Base-by-base conservation (phyloP, 805 yeast genomes). In the Candida sphagnicola region DNA sequence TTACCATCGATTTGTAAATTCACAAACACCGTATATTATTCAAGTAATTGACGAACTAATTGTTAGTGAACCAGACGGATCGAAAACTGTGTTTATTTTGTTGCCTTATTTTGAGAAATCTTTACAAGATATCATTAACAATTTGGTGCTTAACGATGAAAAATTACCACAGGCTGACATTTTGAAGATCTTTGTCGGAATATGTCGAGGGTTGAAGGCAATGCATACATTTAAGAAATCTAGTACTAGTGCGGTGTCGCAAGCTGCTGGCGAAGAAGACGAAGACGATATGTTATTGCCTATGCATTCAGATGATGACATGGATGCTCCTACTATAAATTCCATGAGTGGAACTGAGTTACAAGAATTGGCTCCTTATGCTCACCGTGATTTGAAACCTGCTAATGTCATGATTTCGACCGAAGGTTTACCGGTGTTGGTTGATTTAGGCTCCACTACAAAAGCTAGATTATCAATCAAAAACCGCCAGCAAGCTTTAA, bases 351-450 rank as follows among this genome's bases (percentile, higher is more conserved):
- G 26, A 18, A 76, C 83, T 1, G 82, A 79, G 42, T 49, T 81
- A 36, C 67, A 70, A 18, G 83, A 78, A 39, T 62, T 75, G 3
- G 66, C 74, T 3, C 84, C 91, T 3, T 88, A 75, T 57, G 91
- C 95, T 0, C 97, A 90, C 57, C 64, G 89, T 40, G 96, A 90
- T 56, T 64, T 90, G 40, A 90, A 87, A 54, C 96, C 97, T 0
- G 95, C 93, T 2, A 90, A 87, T 54, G 77, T 89, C 13, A 82
- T 90, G 90, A 62, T 89, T 4, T 72, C 85, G 1, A 74, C 79
- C 31, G 84, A 80, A 43, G 88, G 87, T 2, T 56, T 74, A 11
- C 95, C 95, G 0, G 88, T 90, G 5, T 65, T 91, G 31, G 81
- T 85, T 49, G 96, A 91, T 54, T 64, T 90, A 40, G 96, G 97